Conservation (phyloP, 78 protist genomes). For the Ministeria vibrans region DNA sequence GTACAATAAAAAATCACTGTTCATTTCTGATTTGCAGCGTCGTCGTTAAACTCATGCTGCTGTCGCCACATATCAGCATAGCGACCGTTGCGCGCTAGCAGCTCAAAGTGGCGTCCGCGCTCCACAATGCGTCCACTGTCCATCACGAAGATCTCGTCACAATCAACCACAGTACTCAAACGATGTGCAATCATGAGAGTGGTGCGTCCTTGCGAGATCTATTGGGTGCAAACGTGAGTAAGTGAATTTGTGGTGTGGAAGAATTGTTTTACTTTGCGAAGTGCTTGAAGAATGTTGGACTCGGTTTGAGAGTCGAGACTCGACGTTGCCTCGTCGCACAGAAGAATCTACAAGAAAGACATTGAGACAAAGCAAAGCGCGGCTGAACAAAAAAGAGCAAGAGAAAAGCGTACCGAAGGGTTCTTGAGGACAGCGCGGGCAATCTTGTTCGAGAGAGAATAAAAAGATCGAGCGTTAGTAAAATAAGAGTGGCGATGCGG, state of each 20-base stretch:
- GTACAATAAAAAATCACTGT: too few relatives aligned
- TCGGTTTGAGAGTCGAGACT: constrained; percentile 86
- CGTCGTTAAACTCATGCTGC: too few relatives aligned
- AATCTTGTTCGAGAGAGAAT: not conserved
- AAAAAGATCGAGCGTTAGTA: not conserved
- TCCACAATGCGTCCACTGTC: not conserved
- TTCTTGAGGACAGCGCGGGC: constrained; percentile 60
- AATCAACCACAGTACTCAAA: constrained; percentile 63
- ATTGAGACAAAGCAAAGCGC: too few relatives aligned
- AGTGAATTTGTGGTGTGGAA: not conserved
- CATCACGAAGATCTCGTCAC: constrained; percentile 68
- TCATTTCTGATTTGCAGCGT: too few relatives aligned
- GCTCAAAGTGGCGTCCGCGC: not conserved
- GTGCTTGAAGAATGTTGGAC: constrained; percentile 44
- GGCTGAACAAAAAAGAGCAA: too few relatives aligned
- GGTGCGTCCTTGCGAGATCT: constrained; percentile 20
- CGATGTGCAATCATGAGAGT: constrained; percentile 78
- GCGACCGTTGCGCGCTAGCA: not conserved
- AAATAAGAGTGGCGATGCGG: not conserved
- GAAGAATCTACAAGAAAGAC: too few relatives aligned
- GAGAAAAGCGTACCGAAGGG: too few relatives aligned
- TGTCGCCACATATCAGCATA: not conserved
- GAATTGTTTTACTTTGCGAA: constrained; percentile 39
- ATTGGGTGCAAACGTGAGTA: not conserved
- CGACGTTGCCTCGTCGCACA: constrained; percentile 91